A percentile compares a stretch with the other conserved stretches of the same genome.
Conservation (phyloP, 768 basidiomycete genomes). For the Tylopilus sp. region DNA sequence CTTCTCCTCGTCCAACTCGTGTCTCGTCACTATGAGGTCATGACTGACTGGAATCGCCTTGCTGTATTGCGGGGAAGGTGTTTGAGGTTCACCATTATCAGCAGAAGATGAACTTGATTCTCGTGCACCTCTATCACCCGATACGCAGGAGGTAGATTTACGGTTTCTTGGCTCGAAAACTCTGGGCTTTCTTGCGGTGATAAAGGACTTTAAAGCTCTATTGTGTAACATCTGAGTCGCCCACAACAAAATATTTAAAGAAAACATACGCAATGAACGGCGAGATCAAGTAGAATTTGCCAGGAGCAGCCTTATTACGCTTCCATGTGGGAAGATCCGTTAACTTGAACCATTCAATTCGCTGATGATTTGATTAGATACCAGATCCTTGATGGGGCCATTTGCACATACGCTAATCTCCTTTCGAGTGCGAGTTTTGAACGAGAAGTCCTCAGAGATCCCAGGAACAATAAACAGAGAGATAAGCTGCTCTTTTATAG, state of each 20-base stretch:
- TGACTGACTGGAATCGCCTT: conserved; percentile 32
- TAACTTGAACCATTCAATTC: conserved; percentile 94
- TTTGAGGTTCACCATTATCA: conserved; percentile 59
- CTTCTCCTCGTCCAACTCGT: conserved; percentile 34
- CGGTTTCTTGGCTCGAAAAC: conserved; percentile 34
- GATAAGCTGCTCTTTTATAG: conserved; percentile 87
- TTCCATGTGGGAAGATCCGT: conserved; percentile 93
- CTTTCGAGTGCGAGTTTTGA: conserved; percentile 93
- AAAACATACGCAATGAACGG: conserved; percentile 81
- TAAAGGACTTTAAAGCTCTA: conserved; percentile 56
- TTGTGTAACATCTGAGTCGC: conserved; percentile 1
- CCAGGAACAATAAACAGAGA: conserved; percentile 88
- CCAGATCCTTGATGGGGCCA: conserved; percentile 1
- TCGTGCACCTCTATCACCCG: conserved; percentile 39
- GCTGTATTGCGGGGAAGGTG: conserved; percentile 58
- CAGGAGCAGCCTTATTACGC: conserved; percentile 60
- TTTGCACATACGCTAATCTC: conserved; percentile 84
- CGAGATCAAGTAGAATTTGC: conserved; percentile 92
- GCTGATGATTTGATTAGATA: conserved; percentile 45
- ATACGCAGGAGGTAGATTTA: conserved; percentile 27
- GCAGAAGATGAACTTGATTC: conserved; percentile 69
- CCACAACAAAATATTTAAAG: not conserved
- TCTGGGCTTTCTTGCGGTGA: conserved; percentile 60
- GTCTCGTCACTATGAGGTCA: conserved; percentile 19
- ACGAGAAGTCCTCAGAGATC: conserved; percentile 83